Percentiles rank a stretch among this genome's conserved stretches.
These are phyloP conservation scores for Pulveroboletus sp. DNA, from an alignment of 1,284 basidiomycete species.

Conservation along the genomic window DNA sequence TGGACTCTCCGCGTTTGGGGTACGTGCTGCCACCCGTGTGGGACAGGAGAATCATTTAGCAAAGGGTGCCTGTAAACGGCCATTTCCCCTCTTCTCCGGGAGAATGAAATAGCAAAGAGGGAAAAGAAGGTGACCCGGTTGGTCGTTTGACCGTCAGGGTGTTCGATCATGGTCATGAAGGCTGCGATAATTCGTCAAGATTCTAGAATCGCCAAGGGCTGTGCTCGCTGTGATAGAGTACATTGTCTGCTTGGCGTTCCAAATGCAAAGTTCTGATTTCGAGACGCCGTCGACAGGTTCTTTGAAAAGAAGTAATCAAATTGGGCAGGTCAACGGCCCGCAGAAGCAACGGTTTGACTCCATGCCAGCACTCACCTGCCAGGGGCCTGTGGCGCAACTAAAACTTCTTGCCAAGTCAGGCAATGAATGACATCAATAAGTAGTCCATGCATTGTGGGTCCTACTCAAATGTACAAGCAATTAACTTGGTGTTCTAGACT, in stretches of 20 bases:
- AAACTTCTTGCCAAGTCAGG: too few relatives aligned
- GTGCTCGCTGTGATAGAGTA: conserved; percentile 8
- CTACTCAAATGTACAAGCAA: too few relatives aligned
- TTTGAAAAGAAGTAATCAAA: background rate
- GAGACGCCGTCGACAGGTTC: conserved; percentile 2
- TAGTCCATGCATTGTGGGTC: too few relatives aligned
- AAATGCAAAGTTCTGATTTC: background rate
- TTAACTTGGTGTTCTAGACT: too few relatives aligned
- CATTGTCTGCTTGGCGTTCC: background rate
- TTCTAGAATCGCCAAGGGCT: conserved; percentile 16
- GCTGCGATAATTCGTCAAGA: conserved; percentile 8
- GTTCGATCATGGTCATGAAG: conserved; percentile 23
- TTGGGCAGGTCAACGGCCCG: background rate
- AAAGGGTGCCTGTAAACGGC: conserved; percentile 26
- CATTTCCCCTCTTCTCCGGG: conserved; percentile 11
- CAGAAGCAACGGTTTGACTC: background rate
- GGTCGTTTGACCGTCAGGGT: too few relatives aligned
- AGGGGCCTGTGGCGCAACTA: too few relatives aligned
- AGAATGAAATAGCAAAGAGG: conserved; percentile 3
- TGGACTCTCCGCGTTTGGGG: conserved; percentile 12
- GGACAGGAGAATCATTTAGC: conserved; percentile 20
- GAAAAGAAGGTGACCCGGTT: conserved; percentile 4
- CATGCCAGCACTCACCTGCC: background rate
- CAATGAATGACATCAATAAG: too few relatives aligned
- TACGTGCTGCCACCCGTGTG: conserved; percentile 12